Percentiles rank a stretch among this genome's conserved stretches.
These are phyloP conservation scores for Apostasia shenzhenica DNA, from an alignment of 106 monocot species.

Conservation along the genomic window DNA sequence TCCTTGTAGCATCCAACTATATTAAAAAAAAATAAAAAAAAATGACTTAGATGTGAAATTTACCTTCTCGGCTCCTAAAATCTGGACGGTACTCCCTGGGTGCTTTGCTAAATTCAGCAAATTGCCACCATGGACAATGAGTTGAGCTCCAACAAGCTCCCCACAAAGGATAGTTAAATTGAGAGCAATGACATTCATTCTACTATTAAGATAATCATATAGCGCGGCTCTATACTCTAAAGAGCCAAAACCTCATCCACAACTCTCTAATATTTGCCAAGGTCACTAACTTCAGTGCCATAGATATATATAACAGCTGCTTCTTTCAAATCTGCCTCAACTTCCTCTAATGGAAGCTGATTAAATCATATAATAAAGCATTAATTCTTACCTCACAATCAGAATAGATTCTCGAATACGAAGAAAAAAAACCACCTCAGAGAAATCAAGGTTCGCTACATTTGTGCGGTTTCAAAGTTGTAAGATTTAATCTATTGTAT, in stretches of 20 bases:
- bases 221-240: constrained; percentile 76
- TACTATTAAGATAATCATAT: constrained; percentile 74
- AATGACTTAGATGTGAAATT: neutral
- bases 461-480: constrained; percentile 68
- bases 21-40: neutral
- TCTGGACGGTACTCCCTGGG: constrained; percentile 94
- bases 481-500: too few species aligned
- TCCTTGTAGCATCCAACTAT: too few species aligned
- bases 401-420: neutral
- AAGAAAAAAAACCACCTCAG: constrained; percentile 44
- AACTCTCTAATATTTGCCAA: constrained; percentile 67
- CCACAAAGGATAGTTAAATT: constrained; percentile 93
- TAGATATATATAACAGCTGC: constrained; percentile 78
- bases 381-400: too few species aligned
- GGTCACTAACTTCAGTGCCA: constrained; percentile 91
- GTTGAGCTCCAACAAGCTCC: constrained; percentile 93
- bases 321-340: constrained; percentile 72
- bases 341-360: constrained; percentile 67
- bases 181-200: constrained; percentile 94
- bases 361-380: too few species aligned
- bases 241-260: constrained; percentile 91
- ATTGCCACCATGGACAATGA: constrained; percentile 96
- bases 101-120: constrained; percentile 91
- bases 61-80: constrained; percentile 98
- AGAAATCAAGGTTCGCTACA: constrained; percentile 82